Conservation (phyloP, 805 yeast species). For the Cyberlindnera nakhonratchasimensis region DNA sequence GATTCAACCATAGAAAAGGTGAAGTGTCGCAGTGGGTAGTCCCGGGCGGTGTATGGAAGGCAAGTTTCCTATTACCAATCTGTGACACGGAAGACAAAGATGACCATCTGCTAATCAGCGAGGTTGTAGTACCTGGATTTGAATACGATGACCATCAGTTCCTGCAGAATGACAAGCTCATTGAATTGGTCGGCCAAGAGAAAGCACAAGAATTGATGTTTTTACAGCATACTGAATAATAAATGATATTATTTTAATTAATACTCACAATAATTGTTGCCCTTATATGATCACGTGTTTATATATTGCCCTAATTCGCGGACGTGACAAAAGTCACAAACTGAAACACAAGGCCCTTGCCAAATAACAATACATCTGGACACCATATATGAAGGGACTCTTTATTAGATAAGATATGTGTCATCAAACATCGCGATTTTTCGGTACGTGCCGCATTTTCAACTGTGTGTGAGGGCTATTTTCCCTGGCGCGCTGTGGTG, state of each 20-base stretch:
- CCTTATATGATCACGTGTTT: conserved; percentile 11
- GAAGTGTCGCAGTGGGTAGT: conserved; percentile 61
- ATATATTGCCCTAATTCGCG: neutral
- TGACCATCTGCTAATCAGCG: conserved; percentile 47
- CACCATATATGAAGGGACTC: conserved; percentile 7
- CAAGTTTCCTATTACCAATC: conserved; percentile 46
- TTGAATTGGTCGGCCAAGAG: conserved; percentile 35
- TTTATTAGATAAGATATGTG: conserved; percentile 9
- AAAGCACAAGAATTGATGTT: conserved; percentile 36
- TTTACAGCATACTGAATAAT: conserved; percentile 28
- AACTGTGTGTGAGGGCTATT: neutral
- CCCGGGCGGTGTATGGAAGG: conserved; percentile 58
- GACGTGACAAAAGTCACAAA: conserved; percentile 1
- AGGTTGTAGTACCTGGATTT: conserved; percentile 61
- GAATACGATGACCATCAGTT: conserved; percentile 52
- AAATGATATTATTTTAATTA: no score
- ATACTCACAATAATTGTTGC: neutral
- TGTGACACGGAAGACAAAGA: conserved; percentile 30
- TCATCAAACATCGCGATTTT: conserved; percentile 2
- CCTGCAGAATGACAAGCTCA: conserved; percentile 35
- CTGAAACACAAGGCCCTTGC: neutral
- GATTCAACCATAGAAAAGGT: conserved; percentile 44
- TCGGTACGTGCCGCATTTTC: conserved; percentile 12
- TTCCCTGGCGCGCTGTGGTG: neutral
- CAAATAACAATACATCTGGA: conserved; percentile 4